Percentiles rank a stretch among this genome's conserved stretches.
phyloP scores from a whole-genome alignment of 306 rosid genomes.

The Glycine latifolia region DNA sequence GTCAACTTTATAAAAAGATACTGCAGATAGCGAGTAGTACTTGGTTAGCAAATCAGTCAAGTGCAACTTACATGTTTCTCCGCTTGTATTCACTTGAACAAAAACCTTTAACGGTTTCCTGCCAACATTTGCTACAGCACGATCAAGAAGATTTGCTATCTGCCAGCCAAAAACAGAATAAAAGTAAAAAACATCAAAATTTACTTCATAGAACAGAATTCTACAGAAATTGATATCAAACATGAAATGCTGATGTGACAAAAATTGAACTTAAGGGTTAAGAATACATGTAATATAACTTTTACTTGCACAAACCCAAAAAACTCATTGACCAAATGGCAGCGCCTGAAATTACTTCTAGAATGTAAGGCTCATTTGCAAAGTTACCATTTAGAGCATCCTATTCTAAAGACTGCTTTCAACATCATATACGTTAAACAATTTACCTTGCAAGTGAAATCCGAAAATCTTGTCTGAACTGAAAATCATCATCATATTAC shows the following conservation, averaged over 20 bases:
- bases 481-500: not conserved
- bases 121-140: constrained; percentile 70
- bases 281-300: not conserved
- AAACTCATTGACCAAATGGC: not conserved
- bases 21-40: not conserved
- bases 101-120: constrained; percentile 85
- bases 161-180: constrained; percentile 34
- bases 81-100: constrained; percentile 97
- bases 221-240: constrained; percentile 3
- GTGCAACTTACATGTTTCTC: constrained; percentile 77
- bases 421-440: not conserved
- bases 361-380: not conserved
- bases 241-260: not conserved
- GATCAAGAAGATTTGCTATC: constrained; percentile 87
- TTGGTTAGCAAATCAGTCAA: constrained; percentile 28
- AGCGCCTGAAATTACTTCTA: not conserved
- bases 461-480: constrained; percentile 12
- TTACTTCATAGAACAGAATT: constrained; percentile 2
- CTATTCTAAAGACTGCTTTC: not conserved
- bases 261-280: constrained; percentile 10
- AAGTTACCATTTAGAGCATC: not conserved
- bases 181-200: not conserved
- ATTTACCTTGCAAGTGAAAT: constrained; percentile 2
- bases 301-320: constrained; percentile 7
- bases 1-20: constrained; percentile 30